Evolutionary conservation across 352 stramenopile genomes (phyloP).

Genomic region (Globisporangium perplexum): DNA sequence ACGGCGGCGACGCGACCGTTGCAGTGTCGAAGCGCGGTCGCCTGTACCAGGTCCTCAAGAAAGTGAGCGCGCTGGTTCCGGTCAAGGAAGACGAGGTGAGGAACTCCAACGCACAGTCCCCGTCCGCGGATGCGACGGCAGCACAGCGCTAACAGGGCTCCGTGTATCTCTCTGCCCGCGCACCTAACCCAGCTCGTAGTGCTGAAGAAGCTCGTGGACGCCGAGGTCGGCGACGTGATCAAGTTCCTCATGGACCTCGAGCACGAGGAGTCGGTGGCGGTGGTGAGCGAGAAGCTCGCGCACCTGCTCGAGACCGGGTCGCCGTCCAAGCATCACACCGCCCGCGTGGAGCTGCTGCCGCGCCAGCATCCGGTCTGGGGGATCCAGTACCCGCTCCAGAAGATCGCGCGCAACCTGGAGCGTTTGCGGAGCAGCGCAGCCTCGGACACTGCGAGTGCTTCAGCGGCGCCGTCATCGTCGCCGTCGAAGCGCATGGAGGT

Average conservation of each 20-base stretch:
- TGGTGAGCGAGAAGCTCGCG: constrained; percentile 30
- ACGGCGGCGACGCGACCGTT: constrained; percentile 27
- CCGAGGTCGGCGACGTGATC: constrained; percentile 69
- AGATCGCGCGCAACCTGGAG: constrained; percentile 62
- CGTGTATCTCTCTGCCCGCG: too few relatives aligned
- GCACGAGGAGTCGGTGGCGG: constrained; percentile 17
- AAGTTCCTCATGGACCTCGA: constrained; percentile 48
- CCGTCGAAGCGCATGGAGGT: constrained; percentile 39
- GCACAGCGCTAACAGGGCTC: neutral
- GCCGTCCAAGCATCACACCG: constrained; percentile 41
- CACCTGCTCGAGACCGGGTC: constrained; percentile 44
- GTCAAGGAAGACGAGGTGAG: constrained; percentile 57
- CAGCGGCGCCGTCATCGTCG: constrained; percentile 12
- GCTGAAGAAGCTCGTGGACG: constrained; percentile 70
- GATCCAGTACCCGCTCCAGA: constrained; percentile 69
- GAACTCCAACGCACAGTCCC: too few relatives aligned
- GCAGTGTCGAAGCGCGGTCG: constrained; percentile 46
- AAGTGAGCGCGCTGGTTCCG: constrained; percentile 31
- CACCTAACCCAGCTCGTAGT: constrained; percentile 30
- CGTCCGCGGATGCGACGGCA: too few relatives aligned
- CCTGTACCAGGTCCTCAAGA: constrained; percentile 65
- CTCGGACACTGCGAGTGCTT: neutral
- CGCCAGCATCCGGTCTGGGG: constrained; percentile 41
- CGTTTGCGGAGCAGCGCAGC: constrained; percentile 16
- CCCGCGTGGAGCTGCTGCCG: constrained; percentile 19